Evolutionary conservation across 2,329 filamentous ascomycete species (phyloP).

Genomic region (Emmonsia crescens): DNA sequence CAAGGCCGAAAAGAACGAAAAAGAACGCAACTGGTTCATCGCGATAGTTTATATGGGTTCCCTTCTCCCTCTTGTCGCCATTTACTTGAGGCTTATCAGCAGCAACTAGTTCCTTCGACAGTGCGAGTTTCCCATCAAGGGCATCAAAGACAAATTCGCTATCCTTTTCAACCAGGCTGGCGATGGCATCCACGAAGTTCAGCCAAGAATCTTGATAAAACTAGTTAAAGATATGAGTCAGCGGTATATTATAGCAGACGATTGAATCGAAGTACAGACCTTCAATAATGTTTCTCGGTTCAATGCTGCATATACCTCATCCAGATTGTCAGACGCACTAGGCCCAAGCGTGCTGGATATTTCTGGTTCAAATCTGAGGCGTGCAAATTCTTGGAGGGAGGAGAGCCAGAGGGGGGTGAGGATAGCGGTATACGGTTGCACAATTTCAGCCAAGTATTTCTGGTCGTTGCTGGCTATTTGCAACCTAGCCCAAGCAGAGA

Average conservation of each 20-base stretch:
- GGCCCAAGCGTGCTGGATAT: slow-evolving; percentile 84
- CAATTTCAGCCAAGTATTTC: slow-evolving; percentile 73
- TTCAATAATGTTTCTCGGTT: slow-evolving; percentile 86
- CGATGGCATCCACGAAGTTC: slow-evolving; percentile 92
- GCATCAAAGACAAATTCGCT: slow-evolving; percentile 97
- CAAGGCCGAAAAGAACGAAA: slow-evolving; percentile 92
- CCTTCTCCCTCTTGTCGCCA: slow-evolving; percentile 45
- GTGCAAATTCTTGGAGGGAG: slow-evolving; percentile 84
- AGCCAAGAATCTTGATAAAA: slow-evolving; percentile 98
- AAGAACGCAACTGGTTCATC: slow-evolving; percentile 98
- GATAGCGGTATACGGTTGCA: slow-evolving; percentile 80
- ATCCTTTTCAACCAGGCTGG: slow-evolving; percentile 92
- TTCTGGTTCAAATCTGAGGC: slow-evolving; percentile 88
- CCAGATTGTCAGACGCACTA: slow-evolving; percentile 71
- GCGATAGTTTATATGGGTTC: slow-evolving; percentile 85
- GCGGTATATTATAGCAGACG: not conserved
- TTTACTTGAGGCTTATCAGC: slow-evolving; percentile 16
- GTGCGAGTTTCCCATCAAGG: slow-evolving; percentile 61
- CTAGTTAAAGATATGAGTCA: slow-evolving; percentile 19
- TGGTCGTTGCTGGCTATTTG: slow-evolving; percentile 93
- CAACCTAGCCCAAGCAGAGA: slow-evolving; percentile 92
- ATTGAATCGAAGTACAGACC: slow-evolving; percentile 24
- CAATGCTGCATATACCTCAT: slow-evolving; percentile 87
- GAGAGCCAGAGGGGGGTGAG: slow-evolving; percentile 90
- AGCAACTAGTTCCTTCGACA: slow-evolving; percentile 1